phyloP scores from a whole-genome alignment of 1,284 basidiomycete species.

The Meira miltonrushii region DNA sequence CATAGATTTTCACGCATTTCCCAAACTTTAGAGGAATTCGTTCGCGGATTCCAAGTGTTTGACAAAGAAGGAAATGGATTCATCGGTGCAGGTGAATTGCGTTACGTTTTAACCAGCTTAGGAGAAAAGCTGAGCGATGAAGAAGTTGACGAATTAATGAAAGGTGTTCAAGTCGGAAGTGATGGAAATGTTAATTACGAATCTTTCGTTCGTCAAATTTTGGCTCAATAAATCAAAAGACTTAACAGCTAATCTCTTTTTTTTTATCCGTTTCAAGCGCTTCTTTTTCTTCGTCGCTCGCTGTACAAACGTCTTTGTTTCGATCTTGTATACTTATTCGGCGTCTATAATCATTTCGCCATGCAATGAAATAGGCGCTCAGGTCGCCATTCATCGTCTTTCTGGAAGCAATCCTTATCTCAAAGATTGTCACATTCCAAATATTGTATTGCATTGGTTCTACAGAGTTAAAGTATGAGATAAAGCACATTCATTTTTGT shows the following conservation, averaged over 20 bases:
- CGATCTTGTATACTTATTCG: not conserved
- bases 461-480: too few species aligned
- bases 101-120: slow-evolving; percentile 90
- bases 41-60: slow-evolving; percentile 97
- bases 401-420: too few species aligned
- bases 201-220: slow-evolving; percentile 85
- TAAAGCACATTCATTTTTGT: too few species aligned
- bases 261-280: not conserved
- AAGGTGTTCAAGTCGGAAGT: slow-evolving; percentile 81
- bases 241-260: not conserved
- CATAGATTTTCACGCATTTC: not conserved
- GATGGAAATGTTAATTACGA: slow-evolving; percentile 98
- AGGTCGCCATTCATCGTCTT: too few species aligned
- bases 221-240: slow-evolving; percentile 53
- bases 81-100: slow-evolving; percentile 83
- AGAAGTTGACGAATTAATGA: slow-evolving; percentile 95
- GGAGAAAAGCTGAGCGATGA: slow-evolving; percentile 97
- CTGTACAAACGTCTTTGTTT: not conserved
- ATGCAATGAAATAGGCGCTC: too few species aligned
- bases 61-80: slow-evolving; percentile 96
- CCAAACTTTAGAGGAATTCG: slow-evolving; percentile 78
- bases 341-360: too few species aligned
- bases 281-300: not conserved
- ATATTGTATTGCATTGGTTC: too few species aligned
- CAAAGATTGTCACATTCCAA: too few species aligned